Conservation (phyloP, 2,329 filamentous ascomycete species). For the Cyclaneusma minus region DNA sequence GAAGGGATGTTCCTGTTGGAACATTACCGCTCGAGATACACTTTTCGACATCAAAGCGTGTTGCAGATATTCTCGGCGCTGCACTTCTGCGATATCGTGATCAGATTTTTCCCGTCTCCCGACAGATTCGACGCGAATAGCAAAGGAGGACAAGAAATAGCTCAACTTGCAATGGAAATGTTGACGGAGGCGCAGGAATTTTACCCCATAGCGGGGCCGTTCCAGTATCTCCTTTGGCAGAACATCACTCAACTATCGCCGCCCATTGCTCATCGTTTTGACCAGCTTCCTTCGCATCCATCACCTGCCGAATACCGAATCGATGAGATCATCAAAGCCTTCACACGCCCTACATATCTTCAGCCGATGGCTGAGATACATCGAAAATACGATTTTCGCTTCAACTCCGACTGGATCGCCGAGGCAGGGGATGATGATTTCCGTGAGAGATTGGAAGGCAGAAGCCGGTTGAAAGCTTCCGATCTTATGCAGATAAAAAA, state of each 20-base stretch:
- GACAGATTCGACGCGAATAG: conserved; percentile 7
- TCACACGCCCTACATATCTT: conserved; percentile 15
- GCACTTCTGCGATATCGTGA: conserved; percentile 16
- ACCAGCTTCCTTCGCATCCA: conserved; percentile 7
- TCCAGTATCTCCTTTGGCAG: conserved; percentile 16
- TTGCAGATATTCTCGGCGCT: conserved; percentile 19
- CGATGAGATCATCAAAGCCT: conserved; percentile 19
- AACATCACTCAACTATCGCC: conserved; percentile 11
- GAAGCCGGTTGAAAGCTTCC: no score
- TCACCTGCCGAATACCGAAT: conserved; percentile 8
- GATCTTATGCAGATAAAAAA: no score
- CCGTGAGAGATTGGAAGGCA: no score
- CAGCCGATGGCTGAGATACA: conserved; percentile 16
- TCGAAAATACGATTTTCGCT: conserved; percentile 12
- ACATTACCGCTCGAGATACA: conserved; percentile 14
- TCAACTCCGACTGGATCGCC: conserved; percentile 14
- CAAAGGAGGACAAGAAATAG: conserved; percentile 13
- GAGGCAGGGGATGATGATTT: no score
- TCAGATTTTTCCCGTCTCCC: conserved; percentile 14
- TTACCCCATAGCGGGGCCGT: conserved; percentile 16
- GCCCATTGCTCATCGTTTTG: conserved; percentile 10
- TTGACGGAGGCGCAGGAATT: conserved; percentile 14
- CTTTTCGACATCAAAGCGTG: conserved; percentile 17
- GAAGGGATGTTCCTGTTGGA: conserved; percentile 16
- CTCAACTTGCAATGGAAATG: conserved; percentile 14